Evolutionary conservation across 2,329 filamentous ascomycete species (phyloP).

Genomic region (Neofusicoccum cordaticola): DNA sequence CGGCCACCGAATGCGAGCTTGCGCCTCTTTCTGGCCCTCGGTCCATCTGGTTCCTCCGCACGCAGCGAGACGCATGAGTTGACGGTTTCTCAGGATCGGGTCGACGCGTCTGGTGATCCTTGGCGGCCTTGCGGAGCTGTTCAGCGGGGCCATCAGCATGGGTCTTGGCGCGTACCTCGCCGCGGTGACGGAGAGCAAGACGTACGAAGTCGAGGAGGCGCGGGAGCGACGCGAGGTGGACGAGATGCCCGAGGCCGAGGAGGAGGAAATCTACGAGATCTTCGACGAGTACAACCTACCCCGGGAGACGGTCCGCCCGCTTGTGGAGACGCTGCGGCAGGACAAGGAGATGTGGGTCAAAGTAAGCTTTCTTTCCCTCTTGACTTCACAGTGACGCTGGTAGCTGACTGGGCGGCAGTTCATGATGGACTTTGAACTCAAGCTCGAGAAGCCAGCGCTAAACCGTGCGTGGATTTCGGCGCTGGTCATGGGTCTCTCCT

Average conservation of each 20-base stretch:
- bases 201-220: slow-evolving; percentile 50
- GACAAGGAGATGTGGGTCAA: slow-evolving; percentile 50
- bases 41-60: too few species aligned
- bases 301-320: slow-evolving; percentile 40
- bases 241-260: slow-evolving; percentile 45
- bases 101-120: slow-evolving; percentile 41
- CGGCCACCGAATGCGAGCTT: too few species aligned
- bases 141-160: slow-evolving; percentile 75
- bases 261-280: slow-evolving; percentile 44
- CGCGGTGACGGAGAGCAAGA: slow-evolving; percentile 55
- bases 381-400: neutral
- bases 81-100: slow-evolving; percentile 18
- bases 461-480: slow-evolving; percentile 48
- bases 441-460: slow-evolving; percentile 44
- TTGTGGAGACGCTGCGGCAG: slow-evolving; percentile 52
- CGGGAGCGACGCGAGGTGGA: slow-evolving; percentile 47
- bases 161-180: slow-evolving; percentile 72
- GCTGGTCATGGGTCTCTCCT: slow-evolving; percentile 38
- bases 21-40: too few species aligned
- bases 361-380: slow-evolving; percentile 22
- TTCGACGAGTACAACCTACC: slow-evolving; percentile 52
- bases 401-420: slow-evolving; percentile 36
- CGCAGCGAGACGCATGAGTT: neutral
- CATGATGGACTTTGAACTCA: slow-evolving; percentile 60
- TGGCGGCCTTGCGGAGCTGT: slow-evolving; percentile 71